These are phyloP conservation scores for Medakamo hakoo DNA, from an alignment of 139 green algal genomes.

Conservation along the genomic window DNA sequence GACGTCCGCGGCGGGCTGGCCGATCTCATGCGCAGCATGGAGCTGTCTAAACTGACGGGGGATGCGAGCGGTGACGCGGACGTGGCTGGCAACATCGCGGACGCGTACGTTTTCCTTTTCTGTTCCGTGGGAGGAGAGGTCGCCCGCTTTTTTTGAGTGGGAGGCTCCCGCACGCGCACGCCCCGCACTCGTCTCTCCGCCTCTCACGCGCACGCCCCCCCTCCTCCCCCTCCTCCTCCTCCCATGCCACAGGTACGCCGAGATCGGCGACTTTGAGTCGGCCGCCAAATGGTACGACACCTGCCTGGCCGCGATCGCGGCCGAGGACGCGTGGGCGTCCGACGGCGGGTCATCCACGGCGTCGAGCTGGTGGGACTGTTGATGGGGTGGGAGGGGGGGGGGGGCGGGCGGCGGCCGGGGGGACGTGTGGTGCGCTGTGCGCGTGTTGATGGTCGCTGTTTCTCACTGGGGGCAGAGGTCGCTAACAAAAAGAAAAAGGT, in stretches of 20 bases:
- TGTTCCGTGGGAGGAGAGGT: too few species aligned
- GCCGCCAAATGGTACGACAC: background rate
- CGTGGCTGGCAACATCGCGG: conserved; percentile 19
- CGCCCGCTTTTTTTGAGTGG: too few species aligned
- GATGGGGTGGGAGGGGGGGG: background rate
- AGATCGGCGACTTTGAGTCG: background rate
- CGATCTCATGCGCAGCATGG: conserved; percentile 14
- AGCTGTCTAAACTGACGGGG: conserved; percentile 14
- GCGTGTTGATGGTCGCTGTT: background rate
- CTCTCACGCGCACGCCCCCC: too few species aligned
- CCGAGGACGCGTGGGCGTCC: too few species aligned
- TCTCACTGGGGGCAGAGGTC: background rate
- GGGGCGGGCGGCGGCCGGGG: too few species aligned
- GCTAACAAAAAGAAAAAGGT: background rate
- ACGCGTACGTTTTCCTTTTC: too few species aligned
- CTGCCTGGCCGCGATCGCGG: background rate
- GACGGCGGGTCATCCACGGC: background rate
- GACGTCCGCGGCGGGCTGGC: conserved; percentile 4
- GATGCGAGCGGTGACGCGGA: conserved; percentile 17
- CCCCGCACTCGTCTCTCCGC: too few species aligned
- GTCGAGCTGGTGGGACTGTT: background rate
- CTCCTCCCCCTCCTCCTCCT: too few species aligned
- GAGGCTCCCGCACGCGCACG: too few species aligned
- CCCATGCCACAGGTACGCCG: too few species aligned
- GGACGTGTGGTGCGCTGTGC: background rate